Evolutionary conservation across 169 alveolate species (phyloP).

Genomic region (Hammondia hammondi): DNA sequence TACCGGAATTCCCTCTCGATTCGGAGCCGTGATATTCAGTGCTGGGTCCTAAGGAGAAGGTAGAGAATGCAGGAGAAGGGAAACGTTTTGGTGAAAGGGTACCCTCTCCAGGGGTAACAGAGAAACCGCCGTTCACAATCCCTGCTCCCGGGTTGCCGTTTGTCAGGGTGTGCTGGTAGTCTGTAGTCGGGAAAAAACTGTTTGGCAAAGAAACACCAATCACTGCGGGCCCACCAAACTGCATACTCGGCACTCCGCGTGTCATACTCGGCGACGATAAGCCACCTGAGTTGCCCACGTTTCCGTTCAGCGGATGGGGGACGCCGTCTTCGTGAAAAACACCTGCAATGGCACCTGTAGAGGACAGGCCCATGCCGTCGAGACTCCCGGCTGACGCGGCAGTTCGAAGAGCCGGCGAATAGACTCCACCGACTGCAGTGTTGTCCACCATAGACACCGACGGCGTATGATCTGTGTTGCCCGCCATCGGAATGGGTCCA

Average conservation of each 20-base stretch:
- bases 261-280: background rate
- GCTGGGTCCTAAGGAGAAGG: background rate
- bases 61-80: background rate
- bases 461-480: background rate
- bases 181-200: background rate
- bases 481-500: background rate
- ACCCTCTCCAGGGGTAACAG: background rate
- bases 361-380: background rate
- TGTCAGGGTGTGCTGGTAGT: background rate
- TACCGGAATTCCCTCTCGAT: background rate
- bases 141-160: too few relatives aligned
- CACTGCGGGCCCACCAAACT: background rate
- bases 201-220: background rate
- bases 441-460: background rate
- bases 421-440: background rate
- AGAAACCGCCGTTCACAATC: too few relatives aligned
- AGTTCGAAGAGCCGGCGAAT: background rate
- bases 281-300: background rate
- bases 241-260: background rate
- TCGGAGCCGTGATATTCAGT: background rate
- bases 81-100: background rate
- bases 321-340: background rate
- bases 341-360: background rate
- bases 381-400: background rate
- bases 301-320: background rate